Conservation (phyloP, 257 asterid species). For the Solanum bukasovii region DNA sequence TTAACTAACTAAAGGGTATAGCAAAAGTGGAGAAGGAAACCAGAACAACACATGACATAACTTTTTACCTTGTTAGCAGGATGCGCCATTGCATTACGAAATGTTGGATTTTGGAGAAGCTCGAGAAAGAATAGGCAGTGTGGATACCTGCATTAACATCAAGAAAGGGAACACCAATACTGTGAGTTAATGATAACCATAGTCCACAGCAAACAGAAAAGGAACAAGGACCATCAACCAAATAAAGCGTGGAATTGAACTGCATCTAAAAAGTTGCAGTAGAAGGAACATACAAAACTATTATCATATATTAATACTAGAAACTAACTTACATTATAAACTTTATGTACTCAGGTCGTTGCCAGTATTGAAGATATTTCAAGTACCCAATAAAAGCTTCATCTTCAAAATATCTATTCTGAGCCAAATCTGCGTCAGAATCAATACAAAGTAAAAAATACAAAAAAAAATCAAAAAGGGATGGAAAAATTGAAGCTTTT, state of each 20-base stretch:
- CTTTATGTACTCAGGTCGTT: conserved; percentile 83
- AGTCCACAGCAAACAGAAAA: background rate
- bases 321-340: conserved; percentile 58
- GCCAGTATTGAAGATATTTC: conserved; percentile 97
- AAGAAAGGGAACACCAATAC: background rate
- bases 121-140: conserved; percentile 94
- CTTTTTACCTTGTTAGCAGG: conserved; percentile 77
- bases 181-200: background rate
- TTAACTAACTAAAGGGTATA: background rate
- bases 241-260: background rate
- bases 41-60: background rate
- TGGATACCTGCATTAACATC: conserved; percentile 57
- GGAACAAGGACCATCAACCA: background rate
- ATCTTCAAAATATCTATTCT: conserved; percentile 90
- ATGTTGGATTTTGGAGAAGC: conserved; percentile 80
- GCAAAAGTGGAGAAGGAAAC: background rate
- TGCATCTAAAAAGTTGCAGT: background rate
- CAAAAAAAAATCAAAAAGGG: background rate
- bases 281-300: background rate
- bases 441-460: background rate
- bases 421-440: conserved; percentile 76
- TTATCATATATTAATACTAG: background rate
- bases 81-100: conserved; percentile 97
- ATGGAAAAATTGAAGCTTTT: background rate
- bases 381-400: conserved; percentile 93